Base-by-base conservation (phyloP, 75 land plant genomes). In the Pseudotsuga menziesii region DNA sequence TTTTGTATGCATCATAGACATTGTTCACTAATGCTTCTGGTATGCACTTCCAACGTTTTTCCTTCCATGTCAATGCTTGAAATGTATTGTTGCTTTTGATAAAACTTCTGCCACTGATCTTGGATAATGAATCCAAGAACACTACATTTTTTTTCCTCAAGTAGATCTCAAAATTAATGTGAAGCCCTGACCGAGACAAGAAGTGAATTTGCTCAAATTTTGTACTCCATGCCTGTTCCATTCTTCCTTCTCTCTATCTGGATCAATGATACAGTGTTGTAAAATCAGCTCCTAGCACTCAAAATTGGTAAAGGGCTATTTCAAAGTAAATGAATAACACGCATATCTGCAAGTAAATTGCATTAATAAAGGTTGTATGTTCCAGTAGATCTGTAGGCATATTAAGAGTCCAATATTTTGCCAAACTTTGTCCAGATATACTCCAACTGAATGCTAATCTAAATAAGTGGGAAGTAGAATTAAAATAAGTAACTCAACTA, bases 181-280 rank as follows among this genome's bases (percentile, higher is more conserved):
- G 23, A 69, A 39, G 13, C 13, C 52, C 52, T 20, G 72, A 39
- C 25, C 8, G 52, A 41, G 52, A 69, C 23, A 41, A n/a, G 5
- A 39, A 0, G 12, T 48, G 35, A 69, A 22, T n/a, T 39, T 69
- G 23, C 48, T 39, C 44, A 69, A 69, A n/a, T 69, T 69, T 69
- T 69, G 52, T 20, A n/a, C 23, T 19, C n/a, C 72, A 69, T 19
- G 72, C 22, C 52, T 69, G 52, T 35, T 69, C 72, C 72, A 69
- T 69, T 8, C 36, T 27, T 17, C 39, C 9, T 39, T 19, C 39
- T 20, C 48, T n/a, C 19, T 63, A 27, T 36, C 67, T 69, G 72
- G 9, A 41, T 69, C 52, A 69, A 69, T 17, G 11, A 39, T 9
- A 69, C 20, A 15, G 0, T 44, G 17, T 44, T 19, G 44, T 39